A percentile compares a stretch with the other conserved stretches of the same genome.
Evolutionary conservation across 176 grass and related monocot genomes (phyloP).

Genomic region (Triticum monococcum): DNA sequence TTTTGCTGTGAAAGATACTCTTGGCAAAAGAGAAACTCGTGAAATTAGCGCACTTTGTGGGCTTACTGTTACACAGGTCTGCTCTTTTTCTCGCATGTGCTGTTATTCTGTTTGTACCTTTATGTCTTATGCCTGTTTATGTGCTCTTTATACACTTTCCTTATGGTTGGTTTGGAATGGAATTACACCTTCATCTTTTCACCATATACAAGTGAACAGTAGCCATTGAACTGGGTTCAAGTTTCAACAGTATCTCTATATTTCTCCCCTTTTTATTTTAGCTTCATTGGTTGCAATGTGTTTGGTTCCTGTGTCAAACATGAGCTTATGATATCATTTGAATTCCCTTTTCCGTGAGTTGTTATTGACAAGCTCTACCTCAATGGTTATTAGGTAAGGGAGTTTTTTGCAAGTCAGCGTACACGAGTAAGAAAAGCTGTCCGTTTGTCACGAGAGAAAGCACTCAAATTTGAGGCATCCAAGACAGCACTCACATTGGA

Average conservation of each 20-base stretch:
- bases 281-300: background rate
- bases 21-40: conserved; percentile 89
- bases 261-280: background rate
- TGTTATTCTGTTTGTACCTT: conserved; percentile 14
- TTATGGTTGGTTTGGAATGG: background rate
- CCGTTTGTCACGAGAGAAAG: conserved; percentile 68
- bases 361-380: background rate
- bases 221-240: background rate
- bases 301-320: background rate
- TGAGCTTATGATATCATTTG: background rate
- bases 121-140: background rate
- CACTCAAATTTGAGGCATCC: conserved; percentile 39
- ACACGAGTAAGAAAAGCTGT: conserved; percentile 85
- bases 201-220: background rate
- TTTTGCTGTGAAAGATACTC: conserved; percentile 93
- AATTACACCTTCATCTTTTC: background rate
- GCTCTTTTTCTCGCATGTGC: conserved; percentile 27
- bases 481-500: conserved; percentile 41
- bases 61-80: conserved; percentile 82
- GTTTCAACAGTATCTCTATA: background rate
- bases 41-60: conserved; percentile 87
- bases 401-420: conserved; percentile 83
- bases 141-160: conserved; percentile 11
- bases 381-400: conserved; percentile 54
- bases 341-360: background rate